Base-by-base conservation (phyloP, 495 filamentous ascomycete genomes). In the Aspergillus egyptiacus region DNA sequence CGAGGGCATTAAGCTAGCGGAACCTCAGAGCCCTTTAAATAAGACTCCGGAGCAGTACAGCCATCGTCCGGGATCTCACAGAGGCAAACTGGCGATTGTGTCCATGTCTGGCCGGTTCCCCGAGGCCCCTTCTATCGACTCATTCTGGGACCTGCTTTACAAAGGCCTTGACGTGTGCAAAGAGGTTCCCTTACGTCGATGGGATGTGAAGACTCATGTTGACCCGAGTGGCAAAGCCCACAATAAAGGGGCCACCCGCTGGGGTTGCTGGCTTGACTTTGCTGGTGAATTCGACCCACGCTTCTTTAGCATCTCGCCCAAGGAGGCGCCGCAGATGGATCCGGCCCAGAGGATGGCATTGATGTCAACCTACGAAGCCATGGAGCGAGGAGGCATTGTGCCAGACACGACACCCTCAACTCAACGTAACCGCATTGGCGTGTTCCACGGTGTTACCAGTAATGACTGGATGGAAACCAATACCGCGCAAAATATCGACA, bases 191-290 rank as follows among this genome's bases (percentile, higher is more conserved):
- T 56, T 72, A 2, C 81, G 88, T 51, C 81, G 89, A 17, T 96
- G 87, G 64, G 79, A 89, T 54, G 80, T 85, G 14, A 77, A 89
- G 15, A 81, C 78, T 6, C 90, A 95, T 50, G 79, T 77, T 51
- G 87, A 95, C 51, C 78, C 83, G 14, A 81, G 83, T 1, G 85
- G 86, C 13, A 87, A 87, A 57, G 75, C 61, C n/a, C 82, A 83
- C 47, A 95, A 95, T 64, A 90, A 85, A 34, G 84, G 77, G 32
- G 80, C 86, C 55, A 89, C 86, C 0, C 84, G 82, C 3, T 91
- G 85, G 47, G 90, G 90, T 3, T 91, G 87, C 69, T 96, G 85
- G 73, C 85, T 95, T 53, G 79, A 91, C 35, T 76, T 91, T 39
- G 85, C 89, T 0, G 86, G 84, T 8, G 65, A 83, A 20, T 96